Base-by-base conservation (phyloP, 2,329 filamentous ascomycete genomes). In the Chaetomiaceae sp. region DNA sequence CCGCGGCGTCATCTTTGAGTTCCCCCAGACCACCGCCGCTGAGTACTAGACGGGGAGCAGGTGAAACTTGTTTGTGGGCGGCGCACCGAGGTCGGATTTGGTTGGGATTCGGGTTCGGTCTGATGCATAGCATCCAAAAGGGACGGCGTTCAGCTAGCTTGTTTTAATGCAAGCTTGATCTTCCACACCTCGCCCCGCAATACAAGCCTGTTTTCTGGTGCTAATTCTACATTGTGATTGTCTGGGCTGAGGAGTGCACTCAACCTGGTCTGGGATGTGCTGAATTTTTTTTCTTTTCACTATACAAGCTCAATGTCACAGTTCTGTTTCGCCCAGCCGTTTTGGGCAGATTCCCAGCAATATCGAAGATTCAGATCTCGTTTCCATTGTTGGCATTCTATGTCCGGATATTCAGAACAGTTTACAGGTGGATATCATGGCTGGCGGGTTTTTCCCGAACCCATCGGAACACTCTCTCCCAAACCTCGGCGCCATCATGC, bases 1-100 rank as follows among this genome's bases (percentile, higher is more conserved):
- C 77, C 94, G 95, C 79, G 85, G 85, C 73, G 94, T 97, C 74
- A 85, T 86, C 77, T 99, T 99, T 73, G 94, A 99, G 86, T 99
- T 99, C 86, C 94, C 94, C 69, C 88, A 95, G 81, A 82, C 81
- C 72, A 80, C 80, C 71, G 75, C 79, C 70, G 69, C 82, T 66
- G 91, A 96, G 73, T 95, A 88, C 79, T 95, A 94, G 80, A 57
- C 48, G 46, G 41, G 38, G 45, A n/a, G 38, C 30, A 33, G 32
- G 16, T 30, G 49, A 40, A n/a, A 49, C 55, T 61, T 62, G 55
- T 53, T 59, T 56, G 53, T 55, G 57, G 54, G 54, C 43, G 55
- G 60, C 55, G 57, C 53, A 55, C 34, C 20, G 44, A 60, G 59
- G 58, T 59, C 48, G 56, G 56, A 53, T 61, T 57, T 55, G 55